A percentile compares a stretch with the other conserved stretches of the same genome.
phyloP scores from a whole-genome alignment of 2,329 filamentous ascomycete genomes.

The Diaporthe ampelina region DNA sequence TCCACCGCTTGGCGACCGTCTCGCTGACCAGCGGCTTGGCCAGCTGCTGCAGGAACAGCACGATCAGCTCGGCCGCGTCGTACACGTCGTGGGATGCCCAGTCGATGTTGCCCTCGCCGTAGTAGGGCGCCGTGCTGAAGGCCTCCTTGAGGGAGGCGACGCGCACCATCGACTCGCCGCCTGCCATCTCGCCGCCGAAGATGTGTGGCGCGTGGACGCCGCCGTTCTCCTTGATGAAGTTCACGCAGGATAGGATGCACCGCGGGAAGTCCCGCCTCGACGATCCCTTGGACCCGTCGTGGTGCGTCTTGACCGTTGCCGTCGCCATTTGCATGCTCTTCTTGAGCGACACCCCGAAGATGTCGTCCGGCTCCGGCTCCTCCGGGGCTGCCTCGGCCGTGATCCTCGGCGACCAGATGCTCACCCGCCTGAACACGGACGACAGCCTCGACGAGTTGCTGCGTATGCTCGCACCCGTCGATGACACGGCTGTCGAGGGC shows the following conservation, averaged over 20 bases:
- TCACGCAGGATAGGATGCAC: conserved; percentile 57
- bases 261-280: conserved; percentile 58
- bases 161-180: conserved; percentile 49
- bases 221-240: conserved; percentile 53
- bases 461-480: conserved; percentile 37
- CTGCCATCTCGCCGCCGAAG: conserved; percentile 51
- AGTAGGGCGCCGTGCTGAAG: conserved; percentile 54
- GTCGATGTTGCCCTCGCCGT: conserved; percentile 54
- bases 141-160: conserved; percentile 54
- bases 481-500: conserved; percentile 18
- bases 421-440: conserved; percentile 51
- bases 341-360: conserved; percentile 57
- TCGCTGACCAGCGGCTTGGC: conserved; percentile 56
- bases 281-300: conserved; percentile 51
- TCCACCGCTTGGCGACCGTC: conserved; percentile 56
- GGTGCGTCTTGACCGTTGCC: conserved; percentile 55
- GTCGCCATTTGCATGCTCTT: conserved; percentile 57
- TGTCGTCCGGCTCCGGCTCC: conserved; percentile 47
- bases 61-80: conserved; percentile 58
- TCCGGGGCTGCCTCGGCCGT: conserved; percentile 47
- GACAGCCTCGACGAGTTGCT: conserved; percentile 47
- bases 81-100: conserved; percentile 55
- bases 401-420: conserved; percentile 46
- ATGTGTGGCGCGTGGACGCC: conserved; percentile 54
- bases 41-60: conserved; percentile 56